phyloP scores from a whole-genome alignment of 495 filamentous ascomycete genomes.

The Delitschia confertaspora region DNA sequence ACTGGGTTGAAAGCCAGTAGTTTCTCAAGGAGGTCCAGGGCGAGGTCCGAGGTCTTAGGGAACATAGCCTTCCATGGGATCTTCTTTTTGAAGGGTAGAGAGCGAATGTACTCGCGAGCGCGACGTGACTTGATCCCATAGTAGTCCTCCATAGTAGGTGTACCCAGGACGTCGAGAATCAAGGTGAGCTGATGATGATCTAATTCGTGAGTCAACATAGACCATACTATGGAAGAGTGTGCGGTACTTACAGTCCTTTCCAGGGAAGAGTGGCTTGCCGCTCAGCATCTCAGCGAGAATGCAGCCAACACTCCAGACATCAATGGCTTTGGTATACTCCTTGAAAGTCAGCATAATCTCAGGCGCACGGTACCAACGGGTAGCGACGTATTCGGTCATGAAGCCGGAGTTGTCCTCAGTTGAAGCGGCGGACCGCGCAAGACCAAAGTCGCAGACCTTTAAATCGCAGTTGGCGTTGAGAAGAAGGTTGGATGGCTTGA shows the following conservation, averaged over 20 bases:
- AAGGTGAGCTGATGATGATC: constrained; percentile 98
- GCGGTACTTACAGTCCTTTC: constrained; percentile 95
- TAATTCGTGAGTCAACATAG: constrained; percentile 32
- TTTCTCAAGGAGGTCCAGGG: constrained; percentile 89
- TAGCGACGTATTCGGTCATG: constrained; percentile 99
- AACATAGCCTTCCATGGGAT: constrained; percentile 96
- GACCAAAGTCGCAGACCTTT: constrained; percentile 97
- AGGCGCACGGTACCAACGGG: constrained; percentile 95
- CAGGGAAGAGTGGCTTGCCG: constrained; percentile 96
- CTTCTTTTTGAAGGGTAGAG: constrained; percentile 99
- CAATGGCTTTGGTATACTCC: constrained; percentile 99
- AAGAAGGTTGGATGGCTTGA: constrained; percentile 94
- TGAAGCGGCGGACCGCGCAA: constrained; percentile 90
- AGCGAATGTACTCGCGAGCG: constrained; percentile 96
- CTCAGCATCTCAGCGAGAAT: constrained; percentile 99
- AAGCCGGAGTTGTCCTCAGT: constrained; percentile 98
- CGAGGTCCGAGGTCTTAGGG: constrained; percentile 90
- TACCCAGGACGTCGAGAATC: constrained; percentile 95
- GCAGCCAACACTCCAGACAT: constrained; percentile 98
- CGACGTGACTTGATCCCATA: constrained; percentile 99
- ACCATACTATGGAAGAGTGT: neutral
- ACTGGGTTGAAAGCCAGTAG: constrained; percentile 96
- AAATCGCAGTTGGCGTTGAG: constrained; percentile 99
- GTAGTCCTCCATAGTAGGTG: constrained; percentile 99
- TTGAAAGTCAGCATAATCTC: constrained; percentile 99